These are phyloP conservation scores for Podospora sp. DNA, from an alignment of 495 filamentous ascomycete species.

Conservation along the genomic window DNA sequence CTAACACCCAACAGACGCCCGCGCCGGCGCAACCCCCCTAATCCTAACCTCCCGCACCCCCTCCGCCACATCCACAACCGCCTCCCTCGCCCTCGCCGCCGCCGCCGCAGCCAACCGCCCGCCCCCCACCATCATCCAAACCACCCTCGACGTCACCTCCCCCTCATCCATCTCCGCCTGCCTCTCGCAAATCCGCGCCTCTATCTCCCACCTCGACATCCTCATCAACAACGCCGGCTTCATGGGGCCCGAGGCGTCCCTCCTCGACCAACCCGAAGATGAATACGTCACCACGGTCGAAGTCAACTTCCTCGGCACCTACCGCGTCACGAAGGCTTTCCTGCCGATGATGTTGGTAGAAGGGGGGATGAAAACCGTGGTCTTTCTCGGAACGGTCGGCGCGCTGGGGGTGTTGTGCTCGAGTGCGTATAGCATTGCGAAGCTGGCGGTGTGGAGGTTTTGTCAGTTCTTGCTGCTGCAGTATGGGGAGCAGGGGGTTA, in stretches of 20 bases:
- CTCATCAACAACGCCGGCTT: constrained; percentile 8
- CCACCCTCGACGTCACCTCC: not conserved
- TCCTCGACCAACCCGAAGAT: not conserved
- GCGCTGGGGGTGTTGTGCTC: constrained; percentile 32
- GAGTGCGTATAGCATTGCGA: constrained; percentile 43
- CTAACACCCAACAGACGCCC: not conserved
- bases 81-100: constrained; percentile 2
- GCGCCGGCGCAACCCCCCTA: constrained; percentile 3
- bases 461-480: constrained; percentile 44
- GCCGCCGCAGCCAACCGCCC: not conserved
- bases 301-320: constrained; percentile 48
- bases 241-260: not conserved
- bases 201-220: not conserved
- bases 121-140: not conserved
- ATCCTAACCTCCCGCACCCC: not conserved
- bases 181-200: not conserved
- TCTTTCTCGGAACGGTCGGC: constrained; percentile 38
- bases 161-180: not conserved
- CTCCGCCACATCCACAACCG: not conserved
- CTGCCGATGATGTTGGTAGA: constrained; percentile 42
- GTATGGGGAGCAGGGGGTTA: constrained; percentile 45
- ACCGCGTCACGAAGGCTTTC: constrained; percentile 44
- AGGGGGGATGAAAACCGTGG: constrained; percentile 39
- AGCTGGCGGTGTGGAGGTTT: constrained; percentile 44
- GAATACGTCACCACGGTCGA: constrained; percentile 25